Conservation (phyloP, 306 rosid genomes). For the Castanea sativa region DNA sequence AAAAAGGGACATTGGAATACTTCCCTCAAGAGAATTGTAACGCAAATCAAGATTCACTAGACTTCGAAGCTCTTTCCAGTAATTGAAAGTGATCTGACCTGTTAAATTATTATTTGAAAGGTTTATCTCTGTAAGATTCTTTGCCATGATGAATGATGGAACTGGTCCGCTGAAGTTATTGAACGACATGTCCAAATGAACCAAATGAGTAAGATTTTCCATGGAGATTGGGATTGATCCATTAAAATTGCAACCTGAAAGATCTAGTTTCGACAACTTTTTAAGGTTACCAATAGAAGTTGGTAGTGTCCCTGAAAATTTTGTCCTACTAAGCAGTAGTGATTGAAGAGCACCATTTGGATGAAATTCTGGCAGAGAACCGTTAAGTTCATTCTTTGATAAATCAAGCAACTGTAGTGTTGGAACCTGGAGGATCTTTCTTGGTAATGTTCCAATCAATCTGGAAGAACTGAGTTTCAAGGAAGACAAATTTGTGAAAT, state of each 20-base stretch:
- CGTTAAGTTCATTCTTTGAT: constrained; percentile 19
- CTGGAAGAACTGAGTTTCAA: constrained; percentile 5
- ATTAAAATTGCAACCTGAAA: constrained; percentile 27
- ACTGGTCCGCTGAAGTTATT: constrained; percentile 34
- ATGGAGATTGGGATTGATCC: constrained; percentile 31
- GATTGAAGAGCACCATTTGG: background rate
- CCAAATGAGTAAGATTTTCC: constrained; percentile 27
- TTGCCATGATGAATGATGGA: constrained; percentile 37
- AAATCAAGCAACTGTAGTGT: constrained; percentile 28
- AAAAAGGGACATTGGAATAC: constrained; percentile 26
- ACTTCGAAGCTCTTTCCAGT: constrained; percentile 17
- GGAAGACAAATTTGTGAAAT: constrained; percentile 21
- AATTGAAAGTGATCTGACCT: constrained; percentile 2
- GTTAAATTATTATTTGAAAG: constrained; percentile 17
- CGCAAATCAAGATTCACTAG: constrained; percentile 15
- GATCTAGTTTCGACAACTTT: constrained; percentile 25
- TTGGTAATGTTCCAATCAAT: constrained; percentile 29
- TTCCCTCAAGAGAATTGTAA: constrained; percentile 26
- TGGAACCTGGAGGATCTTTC: constrained; percentile 23
- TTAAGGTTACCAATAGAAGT: constrained; percentile 18
- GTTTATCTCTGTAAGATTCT: constrained; percentile 19
- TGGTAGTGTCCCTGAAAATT: constrained; percentile 33
- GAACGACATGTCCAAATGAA: constrained; percentile 23
- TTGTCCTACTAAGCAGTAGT: constrained; percentile 15
- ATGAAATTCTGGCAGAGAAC: constrained; percentile 32